A percentile compares a stretch with the other conserved stretches of the same genome.
These are phyloP conservation scores for Aspergillus leporis DNA, from an alignment of 495 filamentous ascomycete genomes.

Conservation along the genomic window DNA sequence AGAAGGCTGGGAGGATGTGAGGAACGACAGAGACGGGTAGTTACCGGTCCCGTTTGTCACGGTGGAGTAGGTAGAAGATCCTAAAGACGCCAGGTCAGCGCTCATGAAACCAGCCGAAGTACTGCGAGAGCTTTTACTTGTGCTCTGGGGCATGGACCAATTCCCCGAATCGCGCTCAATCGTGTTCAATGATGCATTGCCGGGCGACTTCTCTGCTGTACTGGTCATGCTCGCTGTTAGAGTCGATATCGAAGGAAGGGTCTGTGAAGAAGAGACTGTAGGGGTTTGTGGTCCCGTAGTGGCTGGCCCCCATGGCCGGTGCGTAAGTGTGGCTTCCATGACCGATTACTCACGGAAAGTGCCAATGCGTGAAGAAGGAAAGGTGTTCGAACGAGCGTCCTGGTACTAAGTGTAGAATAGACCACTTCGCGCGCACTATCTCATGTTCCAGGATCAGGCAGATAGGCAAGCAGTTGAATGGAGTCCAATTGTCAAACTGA, in stretches of 20 bases:
- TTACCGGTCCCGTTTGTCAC: constrained; percentile 49
- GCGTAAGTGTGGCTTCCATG: constrained; percentile 45
- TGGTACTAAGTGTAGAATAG: neutral
- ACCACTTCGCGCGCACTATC: constrained; percentile 23
- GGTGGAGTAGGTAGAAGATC: constrained; percentile 57
- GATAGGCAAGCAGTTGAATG: constrained; percentile 5
- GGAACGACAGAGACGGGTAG: constrained; percentile 50
- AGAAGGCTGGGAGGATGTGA: constrained; percentile 52
- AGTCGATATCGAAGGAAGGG: constrained; percentile 50
- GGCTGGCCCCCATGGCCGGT: constrained; percentile 45
- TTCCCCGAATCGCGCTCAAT: constrained; percentile 52
- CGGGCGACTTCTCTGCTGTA: constrained; percentile 44
- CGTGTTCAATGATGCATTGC: constrained; percentile 48
- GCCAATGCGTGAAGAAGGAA: neutral
- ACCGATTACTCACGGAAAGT: neutral
- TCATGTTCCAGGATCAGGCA: constrained; percentile 31
- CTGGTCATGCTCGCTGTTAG: constrained; percentile 45
- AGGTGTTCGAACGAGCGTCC: constrained; percentile 3
- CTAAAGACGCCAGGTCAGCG: constrained; percentile 36
- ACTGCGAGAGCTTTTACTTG: constrained; percentile 35
- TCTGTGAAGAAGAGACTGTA: constrained; percentile 39
- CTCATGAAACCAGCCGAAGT: constrained; percentile 7
- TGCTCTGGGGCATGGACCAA: constrained; percentile 54
- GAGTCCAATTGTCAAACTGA: neutral
- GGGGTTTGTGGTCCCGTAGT: constrained; percentile 37